Conservation (phyloP, 306 rosid genomes). For the Lotus japonicus region DNA sequence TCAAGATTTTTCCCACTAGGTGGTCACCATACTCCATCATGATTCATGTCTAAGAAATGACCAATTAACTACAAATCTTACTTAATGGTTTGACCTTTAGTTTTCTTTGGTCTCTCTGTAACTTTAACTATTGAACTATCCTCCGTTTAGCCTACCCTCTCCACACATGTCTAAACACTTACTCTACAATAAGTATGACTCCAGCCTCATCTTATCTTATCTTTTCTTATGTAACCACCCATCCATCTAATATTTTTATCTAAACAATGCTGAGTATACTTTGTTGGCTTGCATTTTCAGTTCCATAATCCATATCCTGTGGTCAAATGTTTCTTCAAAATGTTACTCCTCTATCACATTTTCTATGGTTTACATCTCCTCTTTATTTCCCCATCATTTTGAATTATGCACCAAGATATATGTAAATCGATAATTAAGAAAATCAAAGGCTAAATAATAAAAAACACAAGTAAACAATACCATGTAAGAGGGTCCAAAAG, state of each 20-base stretch:
- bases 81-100: not conserved
- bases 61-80: not conserved
- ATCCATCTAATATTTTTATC: not conserved
- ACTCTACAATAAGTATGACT: not conserved
- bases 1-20: not conserved
- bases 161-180: not conserved
- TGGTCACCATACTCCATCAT: not conserved
- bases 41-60: not conserved
- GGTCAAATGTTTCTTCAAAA: no score
- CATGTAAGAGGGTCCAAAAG: slow-evolving; percentile 92
- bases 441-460: not conserved
- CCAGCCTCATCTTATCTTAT: not conserved
- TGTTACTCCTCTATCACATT: no score
- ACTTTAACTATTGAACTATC: not conserved
- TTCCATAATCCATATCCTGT: no score
- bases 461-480: slow-evolving; percentile 31
- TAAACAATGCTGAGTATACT: not conserved
- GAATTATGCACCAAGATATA: not conserved
- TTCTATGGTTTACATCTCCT: no score
- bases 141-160: not conserved
- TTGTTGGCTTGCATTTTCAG: not conserved
- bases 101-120: not conserved
- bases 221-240: not conserved
- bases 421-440: not conserved
- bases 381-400: no score